Conservation (phyloP, 2,329 filamentous ascomycete genomes). For the Emmonsiellopsis sp. region DNA sequence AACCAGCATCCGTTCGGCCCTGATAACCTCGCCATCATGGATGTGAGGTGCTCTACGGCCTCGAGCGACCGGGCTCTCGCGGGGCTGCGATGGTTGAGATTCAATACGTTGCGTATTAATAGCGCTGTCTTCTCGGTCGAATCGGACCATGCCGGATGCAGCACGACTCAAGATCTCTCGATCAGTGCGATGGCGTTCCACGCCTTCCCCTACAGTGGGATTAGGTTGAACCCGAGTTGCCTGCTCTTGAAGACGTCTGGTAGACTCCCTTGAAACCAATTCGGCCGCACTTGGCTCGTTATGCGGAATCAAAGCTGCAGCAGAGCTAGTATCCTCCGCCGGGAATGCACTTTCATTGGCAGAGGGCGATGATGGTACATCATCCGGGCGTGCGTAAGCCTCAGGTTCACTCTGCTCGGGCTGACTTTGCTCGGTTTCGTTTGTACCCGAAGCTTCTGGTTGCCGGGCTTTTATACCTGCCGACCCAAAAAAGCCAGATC, state of each 20-base stretch:
- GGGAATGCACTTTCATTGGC: neutral
- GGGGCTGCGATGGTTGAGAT: conserved; percentile 23
- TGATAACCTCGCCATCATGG: conserved; percentile 49
- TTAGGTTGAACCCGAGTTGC: neutral
- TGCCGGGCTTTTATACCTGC: neutral
- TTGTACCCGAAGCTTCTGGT: neutral
- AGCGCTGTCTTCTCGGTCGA: conserved; percentile 37
- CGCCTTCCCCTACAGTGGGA: neutral
- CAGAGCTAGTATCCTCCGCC: neutral
- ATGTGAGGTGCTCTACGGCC: conserved; percentile 9
- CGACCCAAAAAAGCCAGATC: neutral
- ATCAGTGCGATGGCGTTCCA: conserved; percentile 1
- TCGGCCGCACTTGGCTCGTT: conserved; percentile 15
- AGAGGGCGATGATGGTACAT: neutral
- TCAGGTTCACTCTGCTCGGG: neutral
- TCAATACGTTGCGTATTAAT: conserved; percentile 31
- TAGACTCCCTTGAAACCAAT: conserved; percentile 12
- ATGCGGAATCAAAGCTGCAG: conserved; percentile 22
- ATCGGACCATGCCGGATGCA: conserved; percentile 31
- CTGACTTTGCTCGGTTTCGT: neutral
- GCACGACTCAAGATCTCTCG: conserved; percentile 15
- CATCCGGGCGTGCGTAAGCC: neutral
- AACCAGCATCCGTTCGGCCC: conserved; percentile 61
- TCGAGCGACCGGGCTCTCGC: conserved; percentile 8
- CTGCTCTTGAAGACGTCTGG: conserved; percentile 18